Percentiles rank a stretch among this genome's conserved stretches.
Evolutionary conservation across 176 grass and related monocot genomes (phyloP).

Genomic region (maize (Zea mays)): Zm-B73-REFERENCE-NAM-5.0 NC_050104.1:136466001-136466500

Average conservation of each 20-base stretch:
- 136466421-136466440: background rate
- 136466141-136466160: conserved; percentile 33
- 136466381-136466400: background rate
- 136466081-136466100: conserved; percentile 99
- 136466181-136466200: conserved; percentile 34
- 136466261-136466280: conserved; percentile 32
- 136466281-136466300: conserved; percentile 3
- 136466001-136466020: conserved; percentile 99
- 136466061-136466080: conserved; percentile 95
- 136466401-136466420: background rate
- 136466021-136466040: conserved; percentile 73
- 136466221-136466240: conserved; percentile 82
- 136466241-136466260: conserved; percentile 39
- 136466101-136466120: conserved; percentile 95
- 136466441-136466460: background rate
- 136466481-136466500: background rate
- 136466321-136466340: background rate
- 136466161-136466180: conserved; percentile 33
- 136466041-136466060: conserved; percentile 92
- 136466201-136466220: conserved; percentile 31
- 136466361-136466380: background rate
- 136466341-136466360: background rate
- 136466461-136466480: background rate
- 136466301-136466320: background rate
- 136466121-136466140: conserved; percentile 92